Evolutionary conservation across 352 stramenopile species (phyloP).

Genomic region (Pythium rhizo-oryzae): DNA sequence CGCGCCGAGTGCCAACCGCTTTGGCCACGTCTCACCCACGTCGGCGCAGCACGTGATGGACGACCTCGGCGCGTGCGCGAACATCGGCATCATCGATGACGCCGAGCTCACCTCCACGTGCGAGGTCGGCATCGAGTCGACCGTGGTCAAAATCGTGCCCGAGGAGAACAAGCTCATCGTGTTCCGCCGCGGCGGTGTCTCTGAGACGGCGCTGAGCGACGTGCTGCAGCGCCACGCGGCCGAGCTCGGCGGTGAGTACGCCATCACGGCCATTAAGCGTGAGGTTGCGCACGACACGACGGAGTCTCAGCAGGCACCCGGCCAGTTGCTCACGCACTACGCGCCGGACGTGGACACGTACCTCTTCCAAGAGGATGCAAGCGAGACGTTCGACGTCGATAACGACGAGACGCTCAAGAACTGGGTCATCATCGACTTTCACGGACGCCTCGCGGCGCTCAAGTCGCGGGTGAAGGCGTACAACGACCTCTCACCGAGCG

Average conservation of each 20-base stretch:
- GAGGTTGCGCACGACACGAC: slow-evolving; percentile 62
- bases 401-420: slow-evolving; percentile 36
- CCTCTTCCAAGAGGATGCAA: slow-evolving; percentile 57
- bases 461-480: slow-evolving; percentile 63
- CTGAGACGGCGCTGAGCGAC: slow-evolving; percentile 60
- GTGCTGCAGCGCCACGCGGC: slow-evolving; percentile 57
- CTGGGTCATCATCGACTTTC: slow-evolving; percentile 88
- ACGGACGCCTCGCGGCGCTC: slow-evolving; percentile 51
- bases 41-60: slow-evolving; percentile 96
- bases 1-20: slow-evolving; percentile 98
- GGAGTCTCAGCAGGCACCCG: slow-evolving; percentile 90
- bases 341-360: slow-evolving; percentile 94
- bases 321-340: slow-evolving; percentile 98
- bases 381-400: slow-evolving; percentile 39
- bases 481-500: slow-evolving; percentile 71
- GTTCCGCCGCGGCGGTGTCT: slow-evolving; percentile 88
- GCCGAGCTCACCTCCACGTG: slow-evolving; percentile 51
- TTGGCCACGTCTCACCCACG: slow-evolving; percentile 98
- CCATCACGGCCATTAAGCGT: slow-evolving; percentile 72
- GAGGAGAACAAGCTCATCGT: slow-evolving; percentile 81
- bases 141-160: slow-evolving; percentile 90
- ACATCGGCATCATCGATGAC: slow-evolving; percentile 89
- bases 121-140: slow-evolving; percentile 94
- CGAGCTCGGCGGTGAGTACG: slow-evolving; percentile 44
- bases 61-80: slow-evolving; percentile 92